A percentile compares a stretch with the other conserved stretches of the same genome.
Evolutionary conservation across 352 stramenopile genomes (phyloP).

Genomic region (Thraustochytrium striatum): DNA sequence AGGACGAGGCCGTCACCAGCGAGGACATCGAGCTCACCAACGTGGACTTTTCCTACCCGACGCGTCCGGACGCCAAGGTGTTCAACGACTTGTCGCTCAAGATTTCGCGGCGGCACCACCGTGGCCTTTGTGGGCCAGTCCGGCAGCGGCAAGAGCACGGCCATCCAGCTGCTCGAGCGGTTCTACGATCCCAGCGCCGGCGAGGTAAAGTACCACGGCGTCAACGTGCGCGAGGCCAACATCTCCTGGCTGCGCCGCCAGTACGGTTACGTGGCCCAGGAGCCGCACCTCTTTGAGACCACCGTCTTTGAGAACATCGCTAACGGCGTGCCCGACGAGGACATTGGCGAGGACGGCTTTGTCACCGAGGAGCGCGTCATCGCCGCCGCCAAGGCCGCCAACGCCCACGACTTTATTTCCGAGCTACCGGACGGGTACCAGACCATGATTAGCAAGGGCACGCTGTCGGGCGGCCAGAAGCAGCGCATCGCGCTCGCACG

Average conservation of each 20-base stretch:
- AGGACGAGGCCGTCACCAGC: conserved; percentile 55
- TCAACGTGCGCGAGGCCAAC: conserved; percentile 53
- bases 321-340: conserved; percentile 49
- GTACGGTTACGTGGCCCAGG: conserved; percentile 80
- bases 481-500: conserved; percentile 92
- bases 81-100: conserved; percentile 39
- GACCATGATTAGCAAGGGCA: conserved; percentile 69
- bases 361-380: conserved; percentile 55
- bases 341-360: background rate
- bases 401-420: conserved; percentile 82
- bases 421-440: conserved; percentile 75
- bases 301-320: conserved; percentile 55
- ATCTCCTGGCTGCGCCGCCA: conserved; percentile 55
- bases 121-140: conserved; percentile 57
- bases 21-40: conserved; percentile 65
- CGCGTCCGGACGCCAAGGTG: conserved; percentile 55
- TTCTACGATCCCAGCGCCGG: conserved; percentile 51
- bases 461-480: conserved; percentile 86
- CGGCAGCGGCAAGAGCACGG: conserved; percentile 60
- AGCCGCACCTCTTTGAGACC: conserved; percentile 78
- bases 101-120: conserved; percentile 47
- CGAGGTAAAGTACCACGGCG: conserved; percentile 43
- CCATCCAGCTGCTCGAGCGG: conserved; percentile 50
- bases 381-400: conserved; percentile 67
- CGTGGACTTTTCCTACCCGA: conserved; percentile 72